Evolutionary conservation across 108 stramenopile genomes (phyloP).

Genomic region (Craspedostauros australis): DNA sequence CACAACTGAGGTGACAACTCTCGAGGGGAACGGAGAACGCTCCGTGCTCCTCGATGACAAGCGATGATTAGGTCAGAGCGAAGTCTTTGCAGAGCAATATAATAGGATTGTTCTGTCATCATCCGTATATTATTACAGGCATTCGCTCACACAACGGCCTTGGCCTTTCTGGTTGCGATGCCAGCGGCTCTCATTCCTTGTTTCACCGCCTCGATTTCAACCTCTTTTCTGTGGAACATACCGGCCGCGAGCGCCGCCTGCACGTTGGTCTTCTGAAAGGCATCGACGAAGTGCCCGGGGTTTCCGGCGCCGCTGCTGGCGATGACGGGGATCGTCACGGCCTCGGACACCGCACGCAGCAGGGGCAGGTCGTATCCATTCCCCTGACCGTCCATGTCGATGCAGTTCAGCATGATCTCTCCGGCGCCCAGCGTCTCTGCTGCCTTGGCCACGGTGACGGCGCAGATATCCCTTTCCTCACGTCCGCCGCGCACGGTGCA

Average conservation of each 20-base stretch:
- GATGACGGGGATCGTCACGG: slow-evolving; percentile 95
- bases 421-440: slow-evolving; percentile 91
- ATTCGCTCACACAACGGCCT: too few species aligned
- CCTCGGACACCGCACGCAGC: slow-evolving; percentile 82
- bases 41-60: too few species aligned
- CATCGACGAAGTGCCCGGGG: slow-evolving; percentile 87
- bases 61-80: too few species aligned
- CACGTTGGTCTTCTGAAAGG: slow-evolving; percentile 80
- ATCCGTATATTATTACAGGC: too few species aligned
- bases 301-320: slow-evolving; percentile 96
- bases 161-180: slow-evolving; percentile 47
- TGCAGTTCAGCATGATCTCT: slow-evolving; percentile 98
- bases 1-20: too few species aligned
- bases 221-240: slow-evolving; percentile 97
- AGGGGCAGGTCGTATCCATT: slow-evolving; percentile 92
- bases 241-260: slow-evolving; percentile 98
- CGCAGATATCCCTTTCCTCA: slow-evolving; percentile 88
- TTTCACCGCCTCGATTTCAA: slow-evolving; percentile 89
- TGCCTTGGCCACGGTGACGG: slow-evolving; percentile 82
- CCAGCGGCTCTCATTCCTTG: slow-evolving; percentile 59
- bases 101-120: too few species aligned
- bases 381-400: slow-evolving; percentile 98
- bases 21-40: too few species aligned
- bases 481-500: slow-evolving; percentile 97
- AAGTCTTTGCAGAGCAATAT: too few species aligned